phyloP scores from a whole-genome alignment of 176 grass and related monocot species.

The Alopecurus myosuroides region DNA sequence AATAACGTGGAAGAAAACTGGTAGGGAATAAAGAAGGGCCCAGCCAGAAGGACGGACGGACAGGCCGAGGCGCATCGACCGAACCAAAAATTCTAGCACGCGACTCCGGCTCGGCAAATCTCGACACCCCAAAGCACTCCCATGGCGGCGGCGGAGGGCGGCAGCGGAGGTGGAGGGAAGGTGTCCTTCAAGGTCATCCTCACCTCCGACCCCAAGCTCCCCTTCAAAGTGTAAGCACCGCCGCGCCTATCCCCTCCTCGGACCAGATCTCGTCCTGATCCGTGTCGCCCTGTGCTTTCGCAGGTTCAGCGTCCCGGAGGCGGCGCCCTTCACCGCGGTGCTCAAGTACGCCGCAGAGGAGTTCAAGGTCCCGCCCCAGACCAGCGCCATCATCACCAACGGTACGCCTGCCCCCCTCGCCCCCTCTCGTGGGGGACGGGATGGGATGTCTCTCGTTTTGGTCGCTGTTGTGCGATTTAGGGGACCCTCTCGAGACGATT shows the following conservation, averaged over 20 bases:
- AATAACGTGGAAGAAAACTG: not conserved
- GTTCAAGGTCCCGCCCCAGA: conserved; percentile 98
- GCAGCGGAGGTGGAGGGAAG: conserved; percentile 53
- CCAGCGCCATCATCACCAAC: conserved; percentile 98
- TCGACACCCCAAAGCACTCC: not conserved
- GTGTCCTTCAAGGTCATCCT: conserved; percentile 96
- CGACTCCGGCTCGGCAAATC: not conserved
- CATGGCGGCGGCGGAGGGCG: conserved; percentile 33
- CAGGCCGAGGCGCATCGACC: not conserved
- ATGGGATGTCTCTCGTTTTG: not conserved
- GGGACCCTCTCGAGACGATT: not conserved
- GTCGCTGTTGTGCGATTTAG: not conserved
- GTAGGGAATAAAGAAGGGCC: not conserved
- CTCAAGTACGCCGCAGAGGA: conserved; percentile 96
- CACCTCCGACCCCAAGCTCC: conserved; percentile 99
- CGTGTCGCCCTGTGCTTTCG: not conserved
- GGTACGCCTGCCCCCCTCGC: conserved; percentile 24
- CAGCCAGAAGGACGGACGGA: not conserved
- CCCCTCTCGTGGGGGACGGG: not conserved
- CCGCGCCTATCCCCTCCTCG: not conserved
- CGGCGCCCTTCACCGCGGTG: conserved; percentile 93
- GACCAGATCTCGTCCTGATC: conserved; percentile 34
- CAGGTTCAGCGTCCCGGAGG: conserved; percentile 99
- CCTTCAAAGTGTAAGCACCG: conserved; percentile 89
- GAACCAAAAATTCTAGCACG: not conserved